phyloP scores from a whole-genome alignment of 225 moss, liverwort and hornwort genomes.

The Polytrichum formosum region DNA sequence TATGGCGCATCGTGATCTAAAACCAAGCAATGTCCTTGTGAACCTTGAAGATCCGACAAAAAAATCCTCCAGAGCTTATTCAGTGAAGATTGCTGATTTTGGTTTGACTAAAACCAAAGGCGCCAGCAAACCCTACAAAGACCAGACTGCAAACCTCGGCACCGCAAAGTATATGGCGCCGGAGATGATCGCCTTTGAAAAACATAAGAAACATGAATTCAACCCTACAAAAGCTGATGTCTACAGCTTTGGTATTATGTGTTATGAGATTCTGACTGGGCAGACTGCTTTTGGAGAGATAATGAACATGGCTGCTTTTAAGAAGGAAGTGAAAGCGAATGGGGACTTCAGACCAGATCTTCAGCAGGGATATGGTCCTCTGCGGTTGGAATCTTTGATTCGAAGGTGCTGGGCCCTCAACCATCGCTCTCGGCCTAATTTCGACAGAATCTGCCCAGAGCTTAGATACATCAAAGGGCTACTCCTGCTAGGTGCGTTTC shows the following conservation, averaged over 20 bases:
- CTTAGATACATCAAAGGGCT: no score
- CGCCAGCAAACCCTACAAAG: background rate
- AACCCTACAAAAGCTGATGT: constrained; percentile 2
- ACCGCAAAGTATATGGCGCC: constrained; percentile 2
- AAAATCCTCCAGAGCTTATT: background rate
- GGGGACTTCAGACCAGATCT: constrained; percentile 5
- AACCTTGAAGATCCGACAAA: background rate
- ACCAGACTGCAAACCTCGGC: background rate
- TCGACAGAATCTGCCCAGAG: no score
- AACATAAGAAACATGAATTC: background rate
- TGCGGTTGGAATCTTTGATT: constrained; percentile 6
- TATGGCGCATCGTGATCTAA: constrained; percentile 21
- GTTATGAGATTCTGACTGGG: background rate
- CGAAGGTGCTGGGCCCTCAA: constrained; percentile 5
- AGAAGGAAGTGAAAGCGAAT: constrained; percentile 3
- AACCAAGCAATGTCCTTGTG: constrained; percentile 20
- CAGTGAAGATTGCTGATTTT: constrained; percentile 25
- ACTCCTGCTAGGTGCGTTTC: no score
- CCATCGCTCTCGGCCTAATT: background rate
- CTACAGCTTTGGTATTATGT: background rate
- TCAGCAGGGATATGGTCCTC: background rate
- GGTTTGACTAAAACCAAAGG: constrained; percentile 24
- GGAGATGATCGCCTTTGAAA: background rate
- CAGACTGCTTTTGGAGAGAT: no score
- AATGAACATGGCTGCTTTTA: background rate